These are phyloP conservation scores for Xylaria polymorpha DNA, from an alignment of 2,329 filamentous ascomycete species.

Conservation along the genomic window DNA sequence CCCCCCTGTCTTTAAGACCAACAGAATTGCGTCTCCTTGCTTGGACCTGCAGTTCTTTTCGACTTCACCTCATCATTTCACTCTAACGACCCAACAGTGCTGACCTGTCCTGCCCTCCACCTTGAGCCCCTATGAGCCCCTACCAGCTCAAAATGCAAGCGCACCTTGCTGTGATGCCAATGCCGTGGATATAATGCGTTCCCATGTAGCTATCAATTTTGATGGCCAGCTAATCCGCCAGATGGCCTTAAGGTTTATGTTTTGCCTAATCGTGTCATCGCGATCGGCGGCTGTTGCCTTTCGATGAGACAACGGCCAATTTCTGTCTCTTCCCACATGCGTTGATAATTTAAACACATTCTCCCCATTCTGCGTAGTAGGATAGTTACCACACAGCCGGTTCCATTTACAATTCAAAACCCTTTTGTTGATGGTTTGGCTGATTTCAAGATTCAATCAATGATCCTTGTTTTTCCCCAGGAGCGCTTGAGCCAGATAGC, in stretches of 20 bases:
- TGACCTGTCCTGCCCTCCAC: conserved; percentile 21
- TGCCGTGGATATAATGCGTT: background rate
- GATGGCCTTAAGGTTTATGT: conserved; percentile 29
- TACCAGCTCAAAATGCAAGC: background rate
- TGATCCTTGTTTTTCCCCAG: background rate
- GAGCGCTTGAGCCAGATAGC: conserved; percentile 7
- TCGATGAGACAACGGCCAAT: conserved; percentile 30
- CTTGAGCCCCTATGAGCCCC: conserved; percentile 15
- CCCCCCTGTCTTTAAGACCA: conserved; percentile 46
- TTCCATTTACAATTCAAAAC: background rate
- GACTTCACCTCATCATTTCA: conserved; percentile 51
- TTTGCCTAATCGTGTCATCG: conserved; percentile 31
- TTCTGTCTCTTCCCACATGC: conserved; percentile 13
- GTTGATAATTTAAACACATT: background rate
- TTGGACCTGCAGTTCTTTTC: conserved; percentile 50
- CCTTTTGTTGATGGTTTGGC: background rate
- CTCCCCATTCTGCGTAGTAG: background rate
- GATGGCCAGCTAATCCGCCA: background rate
- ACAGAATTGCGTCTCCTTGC: conserved; percentile 48
- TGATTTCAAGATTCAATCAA: conserved; percentile 1
- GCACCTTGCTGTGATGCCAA: background rate
- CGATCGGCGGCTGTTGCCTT: conserved; percentile 32
- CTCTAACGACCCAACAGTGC: conserved; percentile 29
- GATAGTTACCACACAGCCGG: background rate
- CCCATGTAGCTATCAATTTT: conserved; percentile 6